A percentile compares a stretch with the other conserved stretches of the same genome.
Evolutionary conservation across 768 basidiomycete species (phyloP).

Genomic region (Mycena maculata): DNA sequence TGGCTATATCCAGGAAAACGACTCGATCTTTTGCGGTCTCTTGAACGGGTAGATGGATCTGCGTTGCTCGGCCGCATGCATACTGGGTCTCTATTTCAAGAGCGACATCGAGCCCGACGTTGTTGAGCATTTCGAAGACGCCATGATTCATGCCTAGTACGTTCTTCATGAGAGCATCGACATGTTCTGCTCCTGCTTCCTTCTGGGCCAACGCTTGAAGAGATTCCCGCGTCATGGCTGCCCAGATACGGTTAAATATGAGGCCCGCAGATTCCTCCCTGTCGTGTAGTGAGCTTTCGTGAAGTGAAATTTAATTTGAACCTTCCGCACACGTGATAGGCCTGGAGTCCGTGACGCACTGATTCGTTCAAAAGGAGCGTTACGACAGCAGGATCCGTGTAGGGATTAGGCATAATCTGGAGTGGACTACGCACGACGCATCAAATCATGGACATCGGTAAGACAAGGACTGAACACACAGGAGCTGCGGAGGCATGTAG

Average conservation of each 20-base stretch:
- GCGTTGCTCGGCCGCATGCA: background rate
- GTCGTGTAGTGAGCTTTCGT: background rate
- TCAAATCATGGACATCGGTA: too few species aligned
- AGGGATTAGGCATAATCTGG: conserved; percentile 29
- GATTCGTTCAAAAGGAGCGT: conserved; percentile 18
- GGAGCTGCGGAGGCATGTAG: conserved; percentile 21
- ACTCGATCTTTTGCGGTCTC: conserved; percentile 30
- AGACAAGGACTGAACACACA: background rate
- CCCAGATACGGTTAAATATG: conserved; percentile 32
- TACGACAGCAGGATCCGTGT: conserved; percentile 27
- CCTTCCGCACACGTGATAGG: conserved; percentile 24
- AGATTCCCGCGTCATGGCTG: conserved; percentile 31
- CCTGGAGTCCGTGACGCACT: conserved; percentile 22
- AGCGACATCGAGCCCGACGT: conserved; percentile 31
- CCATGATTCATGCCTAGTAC: conserved; percentile 28
- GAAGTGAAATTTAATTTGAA: background rate
- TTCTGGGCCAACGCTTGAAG: conserved; percentile 21
- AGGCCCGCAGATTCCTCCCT: conserved; percentile 30
- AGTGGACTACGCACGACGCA: conserved; percentile 5
- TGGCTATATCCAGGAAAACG: conserved; percentile 28
- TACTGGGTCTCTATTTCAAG: conserved; percentile 32
- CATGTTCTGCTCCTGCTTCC: conserved; percentile 23
- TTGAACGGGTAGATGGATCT: conserved; percentile 17
- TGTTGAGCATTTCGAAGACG: conserved; percentile 31
- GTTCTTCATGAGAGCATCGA: conserved; percentile 32